Base-by-base conservation (phyloP, 352 stramenopile genomes). In the Pythium rishiriense region DNA sequence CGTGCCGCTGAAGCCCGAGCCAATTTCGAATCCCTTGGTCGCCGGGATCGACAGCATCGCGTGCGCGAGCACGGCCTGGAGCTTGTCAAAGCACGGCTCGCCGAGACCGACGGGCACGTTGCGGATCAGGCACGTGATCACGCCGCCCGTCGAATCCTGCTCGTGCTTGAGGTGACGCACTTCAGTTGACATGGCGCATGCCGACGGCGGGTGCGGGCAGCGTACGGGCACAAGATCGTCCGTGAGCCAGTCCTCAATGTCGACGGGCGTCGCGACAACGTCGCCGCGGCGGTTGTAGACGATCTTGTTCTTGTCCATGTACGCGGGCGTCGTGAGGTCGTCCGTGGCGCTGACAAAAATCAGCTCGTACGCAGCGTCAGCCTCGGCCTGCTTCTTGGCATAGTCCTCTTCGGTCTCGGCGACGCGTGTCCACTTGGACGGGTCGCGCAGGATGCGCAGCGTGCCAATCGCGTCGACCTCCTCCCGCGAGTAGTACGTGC, bases 51-150 rank as follows among this genome's bases (percentile, higher is more conserved):
- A 99, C 75, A 99, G 94, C 83, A 98, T 99, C 31, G 97, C 97
- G 78, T 99, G 98, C 31, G 97, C 98, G 39, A 99, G 79, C 58
- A 98, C 85, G 17, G 98, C 98, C 73, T 99, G 97, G 33, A 99
- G 84, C 84, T 99, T 99, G 83, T 99, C 98, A 77, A 99, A 99
- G 58, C 98, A 98, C 19, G 98, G 97, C 64, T 98, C 88, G n/a
- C 98, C 98, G 9, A 99, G 73, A 51, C 98, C 97, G 21, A 98
- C 89, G 0, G 96, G 97, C 21, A 98, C 97, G 68, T 99, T 99
- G 51, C 96, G 85, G 51, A 97, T 98, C 35, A 99, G 91, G 60
- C 97, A 99, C 25, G 96, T 98, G 12, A 99, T 94, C 11, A 99
- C 95, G 29, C 97, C 97, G 29, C 97, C 87, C 3, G 83, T 96